Conservation (phyloP, 169 alveolate genomes). For the Cryptosporidium muris region DNA sequence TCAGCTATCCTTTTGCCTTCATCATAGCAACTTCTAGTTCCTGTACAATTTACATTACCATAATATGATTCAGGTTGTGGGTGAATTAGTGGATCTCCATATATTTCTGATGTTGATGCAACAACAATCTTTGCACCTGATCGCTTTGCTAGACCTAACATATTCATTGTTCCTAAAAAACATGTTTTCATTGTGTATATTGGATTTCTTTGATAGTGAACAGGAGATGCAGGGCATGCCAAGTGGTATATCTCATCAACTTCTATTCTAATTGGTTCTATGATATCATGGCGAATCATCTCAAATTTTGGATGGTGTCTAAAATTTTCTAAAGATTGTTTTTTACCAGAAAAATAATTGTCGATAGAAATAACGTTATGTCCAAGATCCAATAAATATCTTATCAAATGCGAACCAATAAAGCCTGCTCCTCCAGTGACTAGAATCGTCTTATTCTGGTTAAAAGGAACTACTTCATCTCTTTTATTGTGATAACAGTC, state of each 20-base stretch:
- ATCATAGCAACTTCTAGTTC: conserved; percentile 82
- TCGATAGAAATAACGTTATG: conserved; percentile 77
- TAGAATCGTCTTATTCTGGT: conserved; percentile 30
- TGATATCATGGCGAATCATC: conserved; percentile 76
- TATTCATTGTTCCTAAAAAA: conserved; percentile 78
- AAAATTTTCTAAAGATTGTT: conserved; percentile 71
- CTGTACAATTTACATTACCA: conserved; percentile 81
- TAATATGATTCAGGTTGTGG: conserved; percentile 79
- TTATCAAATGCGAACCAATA: conserved; percentile 79
- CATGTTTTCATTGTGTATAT: conserved; percentile 78
- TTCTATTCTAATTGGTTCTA: conserved; percentile 72
- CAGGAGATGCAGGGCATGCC: conserved; percentile 84
- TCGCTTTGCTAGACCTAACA: conserved; percentile 77
- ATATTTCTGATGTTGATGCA: conserved; percentile 80
- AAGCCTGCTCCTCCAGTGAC: conserved; percentile 84
- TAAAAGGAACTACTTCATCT: too few species aligned
- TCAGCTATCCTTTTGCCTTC: conserved; percentile 83
- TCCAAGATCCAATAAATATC: conserved; percentile 76
- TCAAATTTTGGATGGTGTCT: conserved; percentile 75
- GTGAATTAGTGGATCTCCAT: conserved; percentile 82
- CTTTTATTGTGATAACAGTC: too few species aligned
- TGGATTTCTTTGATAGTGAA: conserved; percentile 79
- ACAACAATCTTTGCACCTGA: conserved; percentile 76
- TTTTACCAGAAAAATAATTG: conserved; percentile 77
- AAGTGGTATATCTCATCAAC: conserved; percentile 80